Evolutionary conservation across 78 protist species (phyloP).

Genomic region (Dictyostelium purpureum): DNA sequence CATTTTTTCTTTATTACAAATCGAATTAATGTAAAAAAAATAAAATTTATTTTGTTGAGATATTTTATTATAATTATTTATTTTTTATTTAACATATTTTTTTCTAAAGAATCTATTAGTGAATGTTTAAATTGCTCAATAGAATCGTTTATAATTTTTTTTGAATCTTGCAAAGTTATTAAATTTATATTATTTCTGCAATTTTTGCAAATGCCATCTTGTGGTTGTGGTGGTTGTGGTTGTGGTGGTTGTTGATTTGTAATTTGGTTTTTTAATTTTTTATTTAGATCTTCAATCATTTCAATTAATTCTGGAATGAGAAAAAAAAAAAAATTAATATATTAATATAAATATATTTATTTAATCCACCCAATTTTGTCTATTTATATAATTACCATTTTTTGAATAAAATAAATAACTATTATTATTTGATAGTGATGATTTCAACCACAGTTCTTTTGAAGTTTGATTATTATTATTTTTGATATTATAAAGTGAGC

Average conservation of each 20-base stretch:
- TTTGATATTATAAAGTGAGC: conserved; percentile 8
- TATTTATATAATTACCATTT: not conserved
- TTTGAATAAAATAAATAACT: conserved; percentile 27
- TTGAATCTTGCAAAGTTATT: not conserved
- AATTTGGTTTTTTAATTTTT: not conserved
- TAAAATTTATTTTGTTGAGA: no score
- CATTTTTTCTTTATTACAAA: no score
- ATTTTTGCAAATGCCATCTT: not conserved
- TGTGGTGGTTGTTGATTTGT: no score
- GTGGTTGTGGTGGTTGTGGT: no score
- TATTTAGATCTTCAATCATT: not conserved
- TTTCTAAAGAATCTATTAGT: not conserved
- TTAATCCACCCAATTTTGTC: not conserved
- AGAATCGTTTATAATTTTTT: not conserved
- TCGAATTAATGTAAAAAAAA: no score
- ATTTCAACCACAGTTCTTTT: conserved; percentile 1
- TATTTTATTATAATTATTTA: no score
- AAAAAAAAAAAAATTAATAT: not conserved
- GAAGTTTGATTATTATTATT: conserved; percentile 25
- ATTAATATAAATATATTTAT: not conserved
- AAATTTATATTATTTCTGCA: not conserved
- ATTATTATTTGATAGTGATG: conserved; percentile 13
- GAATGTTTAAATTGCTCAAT: not conserved
- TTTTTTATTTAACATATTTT: no score
- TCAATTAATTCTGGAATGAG: conserved; percentile 3